Evolutionary conservation across 306 rosid species (phyloP), one percentile per base, ranked within the genome.

Genomic region (Cercis canadensis): DNA sequence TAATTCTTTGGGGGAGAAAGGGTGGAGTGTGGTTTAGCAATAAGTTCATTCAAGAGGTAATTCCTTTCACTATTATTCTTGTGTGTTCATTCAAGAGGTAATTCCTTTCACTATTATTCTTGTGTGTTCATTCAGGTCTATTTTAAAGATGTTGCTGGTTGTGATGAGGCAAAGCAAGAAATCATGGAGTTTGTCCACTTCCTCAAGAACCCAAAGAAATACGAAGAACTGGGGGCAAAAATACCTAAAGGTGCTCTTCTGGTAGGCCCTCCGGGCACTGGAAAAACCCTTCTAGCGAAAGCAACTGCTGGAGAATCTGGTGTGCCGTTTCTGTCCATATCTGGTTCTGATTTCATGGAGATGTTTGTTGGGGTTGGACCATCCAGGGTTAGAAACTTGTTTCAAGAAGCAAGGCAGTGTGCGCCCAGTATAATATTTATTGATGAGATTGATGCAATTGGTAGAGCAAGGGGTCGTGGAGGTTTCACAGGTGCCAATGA

Each of bases 341-440:
- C 97, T 73, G 97, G 98, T 69, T 94, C 98, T 9, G 97, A 90
- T 78, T 94, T 94, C 78, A 83, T 89, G 95, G 97, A 94, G 83
- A 90, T 90, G 96, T 94, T 90, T 82, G 97, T 94, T 12, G 98
- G 98, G 41, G 98, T 94, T 70, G 98, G 98, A 67, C 91, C 98
- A 5, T 94, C 98, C 40, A 87, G 96, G 82, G 98, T 94, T 67
- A 87, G 98, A 84, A 94, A 87, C 80, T 86, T 94, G 82, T 94
- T 94, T 83, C 96, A 87, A 74, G 97, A 90, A 79, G 98, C 98
- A 54, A 83, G 97, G 80, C 91, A 94, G 67, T 86, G 95, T 80
- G 92, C 98, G 76, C 98, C 98, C 37, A 90, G 98, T 84, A 94
- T 94, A 62, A 41, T 94, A 59, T 90, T 94, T 81, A 94, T 94